Evolutionary conservation across 2,329 filamentous ascomycete genomes (phyloP).

Genomic region (Daldinia eschscholtzii): DNA sequence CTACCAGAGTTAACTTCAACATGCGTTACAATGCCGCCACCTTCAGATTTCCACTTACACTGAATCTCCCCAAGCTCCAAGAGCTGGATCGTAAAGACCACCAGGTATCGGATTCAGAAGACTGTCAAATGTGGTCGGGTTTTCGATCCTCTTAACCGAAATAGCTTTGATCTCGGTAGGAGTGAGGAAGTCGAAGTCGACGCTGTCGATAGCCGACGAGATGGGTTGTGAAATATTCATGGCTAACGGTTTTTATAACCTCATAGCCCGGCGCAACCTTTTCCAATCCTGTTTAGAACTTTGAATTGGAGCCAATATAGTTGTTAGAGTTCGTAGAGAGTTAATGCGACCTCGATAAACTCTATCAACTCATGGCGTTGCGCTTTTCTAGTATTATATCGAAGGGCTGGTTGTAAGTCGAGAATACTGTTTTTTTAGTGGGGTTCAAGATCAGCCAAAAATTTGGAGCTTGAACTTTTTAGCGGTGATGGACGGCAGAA

Average conservation of each 20-base stretch:
- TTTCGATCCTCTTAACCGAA: slow-evolving; percentile 94
- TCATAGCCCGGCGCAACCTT: background rate
- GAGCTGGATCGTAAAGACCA: slow-evolving; percentile 90
- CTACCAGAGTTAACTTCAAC: slow-evolving; percentile 59
- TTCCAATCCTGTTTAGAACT: background rate
- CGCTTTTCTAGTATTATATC: slow-evolving; percentile 24
- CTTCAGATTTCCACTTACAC: slow-evolving; percentile 67
- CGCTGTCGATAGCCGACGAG: slow-evolving; percentile 83
- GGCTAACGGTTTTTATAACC: slow-evolving; percentile 40
- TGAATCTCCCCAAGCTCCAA: slow-evolving; percentile 90
- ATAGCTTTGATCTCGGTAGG: slow-evolving; percentile 86
- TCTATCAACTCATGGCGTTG: slow-evolving; percentile 36
- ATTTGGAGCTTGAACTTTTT: slow-evolving; percentile 55
- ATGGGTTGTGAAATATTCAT: slow-evolving; percentile 86
- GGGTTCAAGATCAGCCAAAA: slow-evolving; percentile 31
- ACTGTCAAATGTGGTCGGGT: slow-evolving; percentile 93
- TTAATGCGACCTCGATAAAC: slow-evolving; percentile 21
- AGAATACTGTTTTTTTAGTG: slow-evolving; percentile 38
- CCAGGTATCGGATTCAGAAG: slow-evolving; percentile 90
- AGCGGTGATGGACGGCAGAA: slow-evolving; percentile 61
- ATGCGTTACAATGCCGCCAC: slow-evolving; percentile 21
- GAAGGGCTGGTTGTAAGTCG: slow-evolving; percentile 26
- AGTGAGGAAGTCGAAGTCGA: slow-evolving; percentile 90
- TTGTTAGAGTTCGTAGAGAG: slow-evolving; percentile 11
- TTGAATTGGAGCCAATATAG: background rate